Evolutionary conservation across 75 land plant species (phyloP).

Genomic region (Pinus albicaulis): DNA sequence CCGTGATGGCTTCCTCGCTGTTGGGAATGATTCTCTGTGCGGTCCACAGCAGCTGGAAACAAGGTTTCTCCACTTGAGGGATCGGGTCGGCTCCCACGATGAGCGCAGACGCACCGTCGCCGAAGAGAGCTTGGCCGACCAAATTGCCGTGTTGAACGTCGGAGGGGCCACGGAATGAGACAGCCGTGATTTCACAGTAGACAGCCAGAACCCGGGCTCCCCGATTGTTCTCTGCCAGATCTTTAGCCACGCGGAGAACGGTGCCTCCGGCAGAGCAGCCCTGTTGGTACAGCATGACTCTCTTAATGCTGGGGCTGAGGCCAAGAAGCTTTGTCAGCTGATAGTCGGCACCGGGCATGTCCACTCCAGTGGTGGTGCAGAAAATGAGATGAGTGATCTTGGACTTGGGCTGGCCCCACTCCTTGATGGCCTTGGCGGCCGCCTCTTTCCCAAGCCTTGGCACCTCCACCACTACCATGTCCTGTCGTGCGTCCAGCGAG

Average conservation of each 20-base stretch:
- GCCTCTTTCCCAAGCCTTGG: slow-evolving; percentile 55
- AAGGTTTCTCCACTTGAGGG: slow-evolving; percentile 29
- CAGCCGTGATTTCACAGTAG: slow-evolving; percentile 38
- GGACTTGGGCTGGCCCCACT: slow-evolving; percentile 41
- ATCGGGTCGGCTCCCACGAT: slow-evolving; percentile 48
- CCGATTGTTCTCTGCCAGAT: slow-evolving; percentile 50
- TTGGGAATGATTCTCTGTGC: slow-evolving; percentile 35
- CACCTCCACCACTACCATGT: slow-evolving; percentile 51
- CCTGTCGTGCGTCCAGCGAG: slow-evolving; percentile 45
- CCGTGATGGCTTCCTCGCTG: slow-evolving; percentile 30
- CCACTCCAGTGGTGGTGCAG: slow-evolving; percentile 37
- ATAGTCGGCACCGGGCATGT: slow-evolving; percentile 60
- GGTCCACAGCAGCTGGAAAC: slow-evolving; percentile 29
- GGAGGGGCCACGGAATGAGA: slow-evolving; percentile 39
- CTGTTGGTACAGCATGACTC: slow-evolving; percentile 42
- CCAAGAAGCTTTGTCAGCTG: slow-evolving; percentile 51
- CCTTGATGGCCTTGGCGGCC: slow-evolving; percentile 37
- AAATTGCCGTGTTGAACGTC: slow-evolving; percentile 41
- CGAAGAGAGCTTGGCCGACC: slow-evolving; percentile 42
- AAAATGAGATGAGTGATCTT: slow-evolving; percentile 56
- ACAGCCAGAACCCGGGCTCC: slow-evolving; percentile 45
- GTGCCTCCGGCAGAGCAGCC: slow-evolving; percentile 58
- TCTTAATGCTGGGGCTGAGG: slow-evolving; percentile 31
- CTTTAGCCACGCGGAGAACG: slow-evolving; percentile 44
- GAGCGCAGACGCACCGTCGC: slow-evolving; percentile 49